Evolutionary conservation across 1,284 basidiomycete genomes (phyloP), one percentile per base, ranked within the genome.

Genomic region (Sparassis latifolia): DNA sequence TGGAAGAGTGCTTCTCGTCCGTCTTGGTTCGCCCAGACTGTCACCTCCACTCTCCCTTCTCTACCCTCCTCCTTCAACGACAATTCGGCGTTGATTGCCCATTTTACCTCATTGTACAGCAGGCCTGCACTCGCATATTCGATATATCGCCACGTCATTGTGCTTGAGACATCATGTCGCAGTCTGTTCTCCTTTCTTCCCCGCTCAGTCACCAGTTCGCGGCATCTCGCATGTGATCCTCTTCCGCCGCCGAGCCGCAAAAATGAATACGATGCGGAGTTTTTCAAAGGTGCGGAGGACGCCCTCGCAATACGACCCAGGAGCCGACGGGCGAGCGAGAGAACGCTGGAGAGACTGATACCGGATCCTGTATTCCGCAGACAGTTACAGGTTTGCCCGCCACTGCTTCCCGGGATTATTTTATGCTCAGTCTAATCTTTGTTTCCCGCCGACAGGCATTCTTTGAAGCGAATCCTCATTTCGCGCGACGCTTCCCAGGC

Each of bases 1-100:
- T 97, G 92, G 92, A 96, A 94, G 70, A 79, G 85, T 7, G 69
- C 84, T 0, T 61, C 67, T 0, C 70, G 79, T n/a, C 65, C 78
- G 0, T 61, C 75, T 0, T 97, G 93, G 92, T 82, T 97, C 58
- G 62, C 77, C 2, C 64, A 67, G 9, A 84, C 82, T 2, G 70
- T 83, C 28, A 66, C 47, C 27, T 33, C 48, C 0, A 66, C 28
- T 65, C 47, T 59, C 54, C 48, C 69, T 58, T 54, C 67, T 64
- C 52, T 58, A 57, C 56, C 62, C 67, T 48, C 61, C 69, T 62
- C 49, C 51, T 60, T 50, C 47, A 57, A 12, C 69, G 75, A 31
- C 51, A 67, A 42, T 66, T 74, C 49, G 55, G 62, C 47, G 56
- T 67, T 53, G 59, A 70, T 43, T 33, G 62, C 66, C 28, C 66